Evolutionary conservation across 768 basidiomycete genomes (phyloP).

Genomic region (Mycena crocata): DNA sequence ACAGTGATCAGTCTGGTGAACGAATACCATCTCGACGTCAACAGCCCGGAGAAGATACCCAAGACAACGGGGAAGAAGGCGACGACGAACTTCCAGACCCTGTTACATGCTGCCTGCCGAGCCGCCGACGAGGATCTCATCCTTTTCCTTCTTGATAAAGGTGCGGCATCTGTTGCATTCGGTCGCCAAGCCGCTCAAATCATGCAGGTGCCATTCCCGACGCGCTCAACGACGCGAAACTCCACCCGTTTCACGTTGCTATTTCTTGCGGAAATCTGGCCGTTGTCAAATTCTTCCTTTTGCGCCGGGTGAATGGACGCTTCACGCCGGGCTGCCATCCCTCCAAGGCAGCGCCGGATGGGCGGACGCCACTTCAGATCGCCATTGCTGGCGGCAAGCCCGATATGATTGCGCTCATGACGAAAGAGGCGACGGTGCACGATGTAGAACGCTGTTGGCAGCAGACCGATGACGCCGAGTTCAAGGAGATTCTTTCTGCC

Average conservation of each 20-base stretch:
- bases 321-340: slow-evolving; percentile 48
- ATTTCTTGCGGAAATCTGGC: slow-evolving; percentile 47
- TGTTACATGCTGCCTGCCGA: slow-evolving; percentile 52
- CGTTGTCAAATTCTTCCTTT: slow-evolving; percentile 47
- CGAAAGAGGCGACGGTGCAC: slow-evolving; percentile 53
- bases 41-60: slow-evolving; percentile 39
- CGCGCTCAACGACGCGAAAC: slow-evolving; percentile 44
- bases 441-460: slow-evolving; percentile 51
- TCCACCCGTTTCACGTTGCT: slow-evolving; percentile 50
- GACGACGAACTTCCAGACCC: slow-evolving; percentile 39
- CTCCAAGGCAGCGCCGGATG: slow-evolving; percentile 49
- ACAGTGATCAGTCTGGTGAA: slow-evolving; percentile 42
- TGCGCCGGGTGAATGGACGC: slow-evolving; percentile 41
- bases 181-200: background rate
- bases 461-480: slow-evolving; percentile 31
- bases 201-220: slow-evolving; percentile 45
- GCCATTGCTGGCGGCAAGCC: slow-evolving; percentile 45
- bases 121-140: slow-evolving; percentile 45
- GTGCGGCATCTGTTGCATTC: slow-evolving; percentile 40
- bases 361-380: slow-evolving; percentile 50
- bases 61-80: slow-evolving; percentile 38
- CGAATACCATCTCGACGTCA: slow-evolving; percentile 48
- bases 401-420: slow-evolving; percentile 46
- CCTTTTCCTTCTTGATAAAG: slow-evolving; percentile 50
- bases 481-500: slow-evolving; percentile 44